Evolutionary conservation across 164 flowering plant genomes (phyloP).

Genomic region (Magnolia sinica): DNA sequence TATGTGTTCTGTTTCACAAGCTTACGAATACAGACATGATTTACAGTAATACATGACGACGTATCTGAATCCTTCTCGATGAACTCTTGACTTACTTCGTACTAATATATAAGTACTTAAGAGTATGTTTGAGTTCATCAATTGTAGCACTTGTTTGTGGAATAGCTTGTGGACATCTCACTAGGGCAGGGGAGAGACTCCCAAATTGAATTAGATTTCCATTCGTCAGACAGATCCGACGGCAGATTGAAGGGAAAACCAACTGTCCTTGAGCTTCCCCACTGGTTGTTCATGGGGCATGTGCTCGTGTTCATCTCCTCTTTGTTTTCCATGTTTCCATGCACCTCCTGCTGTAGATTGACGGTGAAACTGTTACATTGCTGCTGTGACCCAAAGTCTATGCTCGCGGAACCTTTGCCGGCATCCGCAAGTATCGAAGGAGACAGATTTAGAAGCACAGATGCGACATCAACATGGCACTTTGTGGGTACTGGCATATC

Average conservation of each 20-base stretch:
- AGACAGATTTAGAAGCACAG: conserved; percentile 40
- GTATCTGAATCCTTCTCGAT: conserved; percentile 12
- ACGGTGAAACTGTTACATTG: conserved; percentile 32
- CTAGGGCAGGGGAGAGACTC: conserved; percentile 70
- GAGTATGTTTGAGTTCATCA: conserved; percentile 16
- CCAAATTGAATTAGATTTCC: conserved; percentile 55
- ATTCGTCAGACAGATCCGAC: conserved; percentile 29
- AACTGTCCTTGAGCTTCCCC: conserved; percentile 36
- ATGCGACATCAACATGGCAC: conserved; percentile 31
- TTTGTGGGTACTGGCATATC: conserved; percentile 37
- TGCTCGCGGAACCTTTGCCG: conserved; percentile 28
- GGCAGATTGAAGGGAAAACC: conserved; percentile 64
- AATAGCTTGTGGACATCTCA: conserved; percentile 61
- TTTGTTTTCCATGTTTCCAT: conserved; percentile 26
- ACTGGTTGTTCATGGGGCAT: conserved; percentile 23
- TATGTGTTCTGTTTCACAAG: conserved; percentile 10
- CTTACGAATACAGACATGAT: conserved; percentile 16
- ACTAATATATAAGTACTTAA: conserved; percentile 5
- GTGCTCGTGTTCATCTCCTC: conserved; percentile 25
- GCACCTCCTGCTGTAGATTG: conserved; percentile 34
- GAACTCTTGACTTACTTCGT: conserved; percentile 16
- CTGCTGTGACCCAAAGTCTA: conserved; percentile 39
- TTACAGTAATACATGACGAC: conserved; percentile 23
- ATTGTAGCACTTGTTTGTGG: conserved; percentile 56
- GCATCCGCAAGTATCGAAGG: conserved; percentile 29